A percentile compares a stretch with the other conserved stretches of the same genome.
phyloP scores from a whole-genome alignment of 352 stramenopile genomes.

The Peronospora tabacina region DNA sequence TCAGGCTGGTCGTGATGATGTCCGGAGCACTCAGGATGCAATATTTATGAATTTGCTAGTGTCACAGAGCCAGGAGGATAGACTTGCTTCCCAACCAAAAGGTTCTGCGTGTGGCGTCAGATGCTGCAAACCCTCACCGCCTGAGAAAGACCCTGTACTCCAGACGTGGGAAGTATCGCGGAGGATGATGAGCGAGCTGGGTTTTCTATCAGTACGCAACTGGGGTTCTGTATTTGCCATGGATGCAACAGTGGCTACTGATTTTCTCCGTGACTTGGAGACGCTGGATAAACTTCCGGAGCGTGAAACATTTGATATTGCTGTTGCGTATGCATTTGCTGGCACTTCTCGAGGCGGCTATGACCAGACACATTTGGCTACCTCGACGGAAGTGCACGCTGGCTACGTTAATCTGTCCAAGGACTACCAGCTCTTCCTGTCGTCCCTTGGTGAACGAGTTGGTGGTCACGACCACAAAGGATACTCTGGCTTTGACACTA shows the following conservation, averaged over 20 bases:
- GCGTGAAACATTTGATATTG: constrained; percentile 79
- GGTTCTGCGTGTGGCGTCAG: constrained; percentile 12
- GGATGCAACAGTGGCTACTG: constrained; percentile 36
- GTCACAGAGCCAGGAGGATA: constrained; percentile 52
- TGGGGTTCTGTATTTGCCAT: constrained; percentile 82
- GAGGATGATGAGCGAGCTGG: constrained; percentile 77
- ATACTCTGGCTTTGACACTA: constrained; percentile 42
- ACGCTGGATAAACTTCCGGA: constrained; percentile 66
- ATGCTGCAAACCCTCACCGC: constrained; percentile 36
- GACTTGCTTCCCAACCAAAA: constrained; percentile 24
- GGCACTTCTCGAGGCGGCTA: constrained; percentile 60
- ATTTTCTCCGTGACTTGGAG: constrained; percentile 61
- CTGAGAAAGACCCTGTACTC: constrained; percentile 46
- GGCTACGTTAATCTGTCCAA: constrained; percentile 37
- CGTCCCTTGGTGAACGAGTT: constrained; percentile 57
- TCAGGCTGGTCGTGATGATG: constrained; percentile 42
- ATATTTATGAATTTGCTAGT: constrained; percentile 63
- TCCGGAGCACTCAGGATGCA: constrained; percentile 45
- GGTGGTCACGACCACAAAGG: constrained; percentile 33
- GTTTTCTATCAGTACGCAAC: constrained; percentile 77
- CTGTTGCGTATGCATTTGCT: constrained; percentile 61
- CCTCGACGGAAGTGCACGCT: constrained; percentile 35
- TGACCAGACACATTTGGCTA: constrained; percentile 68
- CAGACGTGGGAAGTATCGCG: constrained; percentile 68
- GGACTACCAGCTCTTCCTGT: constrained; percentile 72